Percentiles rank a stretch among this genome's conserved stretches.
These are phyloP conservation scores for Cladophialophora psammophila DNA, from an alignment of 2,329 filamentous ascomycete species.

Conservation along the genomic window DNA sequence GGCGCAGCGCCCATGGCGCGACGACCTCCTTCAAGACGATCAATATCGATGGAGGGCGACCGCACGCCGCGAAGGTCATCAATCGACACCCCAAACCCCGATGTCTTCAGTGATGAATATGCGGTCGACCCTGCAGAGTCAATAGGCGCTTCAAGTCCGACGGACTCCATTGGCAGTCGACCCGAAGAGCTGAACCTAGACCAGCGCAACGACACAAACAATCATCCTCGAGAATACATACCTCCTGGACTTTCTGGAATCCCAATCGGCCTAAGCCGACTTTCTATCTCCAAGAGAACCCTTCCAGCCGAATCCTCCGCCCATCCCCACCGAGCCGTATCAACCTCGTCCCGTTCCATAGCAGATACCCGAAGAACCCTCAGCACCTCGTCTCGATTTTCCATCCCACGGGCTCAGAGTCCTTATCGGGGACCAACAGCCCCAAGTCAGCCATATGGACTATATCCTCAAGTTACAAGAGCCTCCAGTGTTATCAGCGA, in stretches of 20 bases:
- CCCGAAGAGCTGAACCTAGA: slow-evolving; percentile 36
- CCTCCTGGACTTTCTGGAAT: slow-evolving; percentile 32
- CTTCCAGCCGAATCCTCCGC: slow-evolving; percentile 20
- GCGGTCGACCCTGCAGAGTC: slow-evolving; percentile 47
- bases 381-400: slow-evolving; percentile 55
- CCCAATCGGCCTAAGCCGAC: slow-evolving; percentile 18
- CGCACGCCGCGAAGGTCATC: slow-evolving; percentile 31
- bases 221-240: slow-evolving; percentile 32
- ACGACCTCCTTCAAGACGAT: slow-evolving; percentile 32
- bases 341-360: slow-evolving; percentile 38
- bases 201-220: slow-evolving; percentile 36
- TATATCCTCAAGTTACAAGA: slow-evolving; percentile 75
- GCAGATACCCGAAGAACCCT: slow-evolving; percentile 51
- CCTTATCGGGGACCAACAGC: slow-evolving; percentile 74
- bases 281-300: slow-evolving; percentile 26
- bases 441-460: slow-evolving; percentile 82
- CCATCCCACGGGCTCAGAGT: slow-evolving; percentile 61
- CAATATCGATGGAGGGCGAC: slow-evolving; percentile 25
- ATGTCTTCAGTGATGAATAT: slow-evolving; percentile 59
- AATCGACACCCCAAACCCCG: slow-evolving; percentile 45
- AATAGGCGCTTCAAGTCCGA: slow-evolving; percentile 22
- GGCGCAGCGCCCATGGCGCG: slow-evolving; percentile 39
- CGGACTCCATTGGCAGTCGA: slow-evolving; percentile 29
- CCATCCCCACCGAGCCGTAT: slow-evolving; percentile 35
- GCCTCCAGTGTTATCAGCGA: slow-evolving; percentile 74